phyloP scores from a whole-genome alignment of 169 alveolate species.

The Cryptosporidium sp. region DNA sequence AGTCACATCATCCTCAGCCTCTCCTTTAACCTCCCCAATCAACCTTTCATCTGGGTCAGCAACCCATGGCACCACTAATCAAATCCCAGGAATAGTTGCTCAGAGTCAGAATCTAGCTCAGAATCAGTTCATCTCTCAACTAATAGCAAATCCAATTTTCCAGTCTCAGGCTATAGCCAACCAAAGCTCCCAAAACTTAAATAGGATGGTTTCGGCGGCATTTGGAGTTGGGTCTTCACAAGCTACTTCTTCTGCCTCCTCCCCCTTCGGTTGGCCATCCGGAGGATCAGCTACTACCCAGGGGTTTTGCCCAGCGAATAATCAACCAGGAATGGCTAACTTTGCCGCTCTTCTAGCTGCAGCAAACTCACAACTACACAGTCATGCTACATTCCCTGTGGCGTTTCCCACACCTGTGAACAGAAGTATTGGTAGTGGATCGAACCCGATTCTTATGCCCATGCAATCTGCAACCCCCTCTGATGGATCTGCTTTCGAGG shows the following conservation, averaged over 20 bases:
- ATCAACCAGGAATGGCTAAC: conserved; percentile 41
- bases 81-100: background rate
- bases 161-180: conserved; percentile 10
- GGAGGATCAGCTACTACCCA: background rate
- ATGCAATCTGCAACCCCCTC: conserved; percentile 72
- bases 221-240: conserved; percentile 39
- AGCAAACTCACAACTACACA: conserved; percentile 47
- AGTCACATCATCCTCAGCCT: background rate
- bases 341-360: conserved; percentile 66
- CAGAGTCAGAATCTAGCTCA: conserved; percentile 1
- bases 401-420: conserved; percentile 33
- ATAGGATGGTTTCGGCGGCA: conserved; percentile 27
- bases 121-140: conserved; percentile 39
- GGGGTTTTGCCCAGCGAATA: conserved; percentile 26
- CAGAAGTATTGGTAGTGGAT: conserved; percentile 10
- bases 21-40: conserved; percentile 38
- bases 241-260: conserved; percentile 3
- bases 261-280: conserved; percentile 12
- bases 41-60: background rate
- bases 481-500: conserved; percentile 68
- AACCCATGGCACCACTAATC: background rate
- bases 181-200: conserved; percentile 11
- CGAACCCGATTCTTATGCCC: conserved; percentile 26
- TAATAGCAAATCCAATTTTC: conserved; percentile 32
- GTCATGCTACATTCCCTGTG: background rate